Base-by-base conservation (phyloP, 306 rosid genomes). In the Acacia crassicarpa region DNA sequence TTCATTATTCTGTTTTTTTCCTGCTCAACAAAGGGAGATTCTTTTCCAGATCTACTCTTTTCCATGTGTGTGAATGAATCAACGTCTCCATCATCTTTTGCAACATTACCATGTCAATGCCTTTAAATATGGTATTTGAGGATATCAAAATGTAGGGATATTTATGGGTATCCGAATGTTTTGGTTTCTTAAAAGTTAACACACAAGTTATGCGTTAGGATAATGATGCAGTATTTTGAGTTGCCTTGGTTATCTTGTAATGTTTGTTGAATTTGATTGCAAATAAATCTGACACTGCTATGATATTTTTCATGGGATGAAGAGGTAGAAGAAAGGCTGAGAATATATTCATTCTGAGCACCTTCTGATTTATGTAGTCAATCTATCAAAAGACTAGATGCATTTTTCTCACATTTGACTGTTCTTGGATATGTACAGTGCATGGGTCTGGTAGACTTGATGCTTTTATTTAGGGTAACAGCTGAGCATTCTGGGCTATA, bases 221-320 rank as follows among this genome's bases (percentile, higher is more conserved):
- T 11, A 78, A 78, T 72, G 49, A 82, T 46, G 62, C 48, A 41
- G 25, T 59, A 35, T 75, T 69, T 82, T 75, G 62, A 30, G 33
- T 74, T 77, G 33, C 23, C 22, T 38, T 77, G 41, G 68, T 77
- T 62, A 40, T 69, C 65, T 82, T 68, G 7, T 63, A 0, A 32
- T 65, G 72, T 72, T 79, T 33, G 16, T 72, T 33, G 62, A 77
- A 61, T 81, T 81, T 74, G 30, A 27, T 70, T 49, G 81, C 7
- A 63, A 67, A 74, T 59, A 67, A 46, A 83, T 49, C 59, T 35
- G 2, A 22, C 41, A 75, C 27, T 22, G 69, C 27, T 38, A 51
- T 63, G 20, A 63, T 59, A 69, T 72, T 67, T 78, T 35, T 30
- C 23, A 35, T 67, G 68, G 68, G 35, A 33, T 33, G 62, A 74